Evolutionary conservation across 257 asterid genomes (phyloP).

Genomic region (Cynanchum wilfordii): DNA sequence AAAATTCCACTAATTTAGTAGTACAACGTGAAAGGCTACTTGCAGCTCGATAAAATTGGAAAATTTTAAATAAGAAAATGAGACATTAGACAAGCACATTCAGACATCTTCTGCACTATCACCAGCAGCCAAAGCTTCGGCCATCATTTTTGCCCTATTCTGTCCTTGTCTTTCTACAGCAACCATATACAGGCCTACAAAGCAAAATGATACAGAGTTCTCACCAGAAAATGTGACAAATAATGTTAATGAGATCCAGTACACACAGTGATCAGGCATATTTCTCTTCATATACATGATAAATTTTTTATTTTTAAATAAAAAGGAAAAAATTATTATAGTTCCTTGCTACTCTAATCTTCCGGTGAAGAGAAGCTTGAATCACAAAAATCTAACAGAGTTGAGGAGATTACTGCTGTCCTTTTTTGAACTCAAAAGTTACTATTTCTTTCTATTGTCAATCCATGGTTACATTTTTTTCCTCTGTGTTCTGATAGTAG

Average conservation of each 20-base stretch:
- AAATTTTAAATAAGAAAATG: not conserved
- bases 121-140: conserved; percentile 51
- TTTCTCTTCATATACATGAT: not conserved
- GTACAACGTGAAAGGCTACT: not conserved
- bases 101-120: conserved; percentile 34
- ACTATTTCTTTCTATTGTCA: not conserved
- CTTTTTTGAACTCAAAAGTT: not conserved
- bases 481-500: not conserved
- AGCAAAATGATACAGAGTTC: not conserved
- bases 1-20: not conserved
- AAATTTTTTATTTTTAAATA: not conserved
- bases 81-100: not conserved
- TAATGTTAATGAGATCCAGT: not conserved
- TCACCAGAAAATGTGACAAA: not conserved
- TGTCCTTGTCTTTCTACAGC: conserved; percentile 75
- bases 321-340: not conserved
- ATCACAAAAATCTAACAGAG: not conserved
- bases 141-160: conserved; percentile 69
- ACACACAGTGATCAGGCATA: not conserved
- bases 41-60: not conserved
- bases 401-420: not conserved
- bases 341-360: not conserved
- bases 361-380: not conserved
- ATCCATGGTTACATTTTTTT: not conserved
- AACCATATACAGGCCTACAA: conserved; percentile 80